Base-by-base conservation (phyloP, 495 filamentous ascomycete genomes). In the Trichocladium uniseriatum region DNA sequence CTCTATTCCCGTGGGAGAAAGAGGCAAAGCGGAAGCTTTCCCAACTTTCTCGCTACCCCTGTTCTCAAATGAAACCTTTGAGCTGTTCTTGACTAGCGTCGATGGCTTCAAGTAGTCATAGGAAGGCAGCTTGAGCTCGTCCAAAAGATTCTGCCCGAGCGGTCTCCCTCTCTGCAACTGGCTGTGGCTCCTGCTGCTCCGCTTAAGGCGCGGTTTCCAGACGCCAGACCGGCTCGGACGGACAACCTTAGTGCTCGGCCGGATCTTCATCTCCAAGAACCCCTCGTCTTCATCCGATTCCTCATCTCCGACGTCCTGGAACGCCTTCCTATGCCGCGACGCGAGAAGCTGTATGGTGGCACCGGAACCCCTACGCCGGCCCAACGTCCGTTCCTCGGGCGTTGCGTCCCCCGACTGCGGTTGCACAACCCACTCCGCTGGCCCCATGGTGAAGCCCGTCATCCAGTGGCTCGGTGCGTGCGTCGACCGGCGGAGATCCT, bases 401-500 rank as follows among this genome's bases (percentile, higher is more conserved):
- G 38, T 57, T 18, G 6, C 40, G 29, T 52, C 48, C 0, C 47
- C 55, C 3, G 51, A 24, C 6, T 49, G 38, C 13, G 50, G 48
- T 16, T 56, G 54, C 2, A 19, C 28, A 39, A 42, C 10, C 38
- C 39, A 50, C 9, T 27, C 4, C 24, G 8, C 24, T 8, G 24
- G 24, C 24, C 24, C 24, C 24, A 27, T 27, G 4, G 24, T 4
- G 22, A 9, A 10, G 47, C 40, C 11, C 43, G 22, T 27, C 13
- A 18, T 38, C 20, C 40, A 22, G 3, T 35, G 18, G 2, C 15
- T 19, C 9, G 40, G 47, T 1, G 53, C 56, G 19, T 69, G 69
- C 6, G 56, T 65, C 49, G 72, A 67, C 16, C 76, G 62, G 31
- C 74, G 66, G 28, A 85, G 65, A 54, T 87, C 76, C 8, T 81